These are phyloP conservation scores for Colletotrichum tamarilloi DNA, from an alignment of 2,329 filamentous ascomycete genomes.

Conservation along the genomic window DNA sequence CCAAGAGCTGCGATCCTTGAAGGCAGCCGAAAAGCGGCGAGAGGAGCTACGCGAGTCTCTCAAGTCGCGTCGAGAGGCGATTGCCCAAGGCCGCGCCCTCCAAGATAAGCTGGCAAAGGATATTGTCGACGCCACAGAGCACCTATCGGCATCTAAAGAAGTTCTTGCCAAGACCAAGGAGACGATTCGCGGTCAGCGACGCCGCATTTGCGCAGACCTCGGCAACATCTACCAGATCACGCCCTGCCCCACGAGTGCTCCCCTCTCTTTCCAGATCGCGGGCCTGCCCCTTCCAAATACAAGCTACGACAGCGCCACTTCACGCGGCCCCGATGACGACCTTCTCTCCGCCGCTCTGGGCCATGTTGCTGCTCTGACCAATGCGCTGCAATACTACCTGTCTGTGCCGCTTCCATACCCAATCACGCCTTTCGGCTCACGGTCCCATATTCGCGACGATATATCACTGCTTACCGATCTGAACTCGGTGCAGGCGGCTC, in stretches of 20 bases:
- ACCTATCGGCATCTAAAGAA: slow-evolving; percentile 66
- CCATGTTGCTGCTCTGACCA: slow-evolving; percentile 79
- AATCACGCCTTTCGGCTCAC: slow-evolving; percentile 77
- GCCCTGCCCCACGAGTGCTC: slow-evolving; percentile 63
- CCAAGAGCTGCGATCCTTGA: slow-evolving; percentile 74
- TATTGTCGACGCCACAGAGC: slow-evolving; percentile 69
- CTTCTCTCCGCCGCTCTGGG: slow-evolving; percentile 84
- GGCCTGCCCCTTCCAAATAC: slow-evolving; percentile 84
- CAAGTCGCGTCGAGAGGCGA: slow-evolving; percentile 72
- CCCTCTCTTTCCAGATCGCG: slow-evolving; percentile 87
- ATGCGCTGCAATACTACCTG: slow-evolving; percentile 85
- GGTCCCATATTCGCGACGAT: slow-evolving; percentile 80
- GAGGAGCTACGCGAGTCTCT: slow-evolving; percentile 77
- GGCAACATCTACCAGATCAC: slow-evolving; percentile 83
- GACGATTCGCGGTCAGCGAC: slow-evolving; percentile 84
- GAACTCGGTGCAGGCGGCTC: slow-evolving; percentile 40
- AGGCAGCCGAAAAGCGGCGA: slow-evolving; percentile 69
- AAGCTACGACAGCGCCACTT: slow-evolving; percentile 68
- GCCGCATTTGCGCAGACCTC: slow-evolving; percentile 88
- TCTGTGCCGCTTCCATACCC: slow-evolving; percentile 84
- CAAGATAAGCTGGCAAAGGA: slow-evolving; percentile 70
- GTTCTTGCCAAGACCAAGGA: slow-evolving; percentile 69
- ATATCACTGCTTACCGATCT: slow-evolving; percentile 67
- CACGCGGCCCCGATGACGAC: slow-evolving; percentile 67
- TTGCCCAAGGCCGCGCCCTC: slow-evolving; percentile 69